phyloP scores from a whole-genome alignment of 202 grass and related monocot species.

The Brachypodium distachyon region DNA sequence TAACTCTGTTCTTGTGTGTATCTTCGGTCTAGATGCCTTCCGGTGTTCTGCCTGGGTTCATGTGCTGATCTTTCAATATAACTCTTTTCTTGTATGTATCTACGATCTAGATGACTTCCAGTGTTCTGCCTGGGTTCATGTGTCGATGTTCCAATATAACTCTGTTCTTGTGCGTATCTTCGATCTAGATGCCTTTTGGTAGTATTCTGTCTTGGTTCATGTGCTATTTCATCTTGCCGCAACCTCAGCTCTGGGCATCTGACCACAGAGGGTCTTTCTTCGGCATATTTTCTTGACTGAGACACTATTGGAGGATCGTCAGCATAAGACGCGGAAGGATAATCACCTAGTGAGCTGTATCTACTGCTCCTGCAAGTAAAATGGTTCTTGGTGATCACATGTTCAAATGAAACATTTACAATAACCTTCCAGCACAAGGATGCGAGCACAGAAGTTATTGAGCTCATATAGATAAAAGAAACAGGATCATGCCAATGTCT shows the following conservation, averaged over 20 bases:
- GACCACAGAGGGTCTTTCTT: constrained; percentile 14
- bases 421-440: not conserved
- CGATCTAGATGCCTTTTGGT: not conserved
- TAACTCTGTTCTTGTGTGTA: not conserved
- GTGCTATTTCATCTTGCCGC: not conserved
- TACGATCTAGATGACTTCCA: constrained; percentile 25
- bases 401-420: constrained; percentile 18
- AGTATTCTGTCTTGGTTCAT: not conserved
- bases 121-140: constrained; percentile 13
- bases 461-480: not conserved
- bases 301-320: constrained; percentile 27
- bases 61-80: constrained; percentile 28
- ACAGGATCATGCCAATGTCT: not conserved
- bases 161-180: not conserved
- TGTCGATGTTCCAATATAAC: not conserved
- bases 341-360: constrained; percentile 26
- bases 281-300: constrained; percentile 33
- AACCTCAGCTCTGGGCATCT: constrained; percentile 6
- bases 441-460: not conserved
- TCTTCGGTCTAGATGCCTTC: constrained; percentile 18
- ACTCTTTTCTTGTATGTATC: constrained; percentile 21
- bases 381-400: not conserved
- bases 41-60: not conserved
- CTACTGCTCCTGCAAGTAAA: constrained; percentile 50
- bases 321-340: constrained; percentile 32